Evolutionary conservation across 2,329 filamentous ascomycete species (phyloP).

Genomic region (Fusarium proliferatum): DNA sequence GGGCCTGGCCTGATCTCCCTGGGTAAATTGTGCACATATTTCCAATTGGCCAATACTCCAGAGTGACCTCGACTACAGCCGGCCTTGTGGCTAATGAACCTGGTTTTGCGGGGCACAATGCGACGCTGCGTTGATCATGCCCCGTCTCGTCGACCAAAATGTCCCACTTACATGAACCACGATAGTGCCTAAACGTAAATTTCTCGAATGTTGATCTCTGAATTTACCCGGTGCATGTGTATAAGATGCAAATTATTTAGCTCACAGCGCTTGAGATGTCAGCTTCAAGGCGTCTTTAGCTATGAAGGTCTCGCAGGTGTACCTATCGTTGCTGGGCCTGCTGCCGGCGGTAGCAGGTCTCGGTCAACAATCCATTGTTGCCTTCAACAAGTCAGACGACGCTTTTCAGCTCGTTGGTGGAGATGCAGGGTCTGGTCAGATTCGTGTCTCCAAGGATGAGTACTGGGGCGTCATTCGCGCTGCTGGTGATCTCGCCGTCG

Average conservation of each 20-base stretch:
- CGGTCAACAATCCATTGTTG: slow-evolving; percentile 25
- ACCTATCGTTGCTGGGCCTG: slow-evolving; percentile 14
- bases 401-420: slow-evolving; percentile 20
- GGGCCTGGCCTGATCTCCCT: slow-evolving; percentile 10
- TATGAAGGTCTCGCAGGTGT: slow-evolving; percentile 13
- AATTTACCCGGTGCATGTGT: slow-evolving; percentile 15
- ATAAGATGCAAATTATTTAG: not conserved
- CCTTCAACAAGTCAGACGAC: slow-evolving; percentile 22
- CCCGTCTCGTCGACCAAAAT: not conserved
- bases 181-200: slow-evolving; percentile 17
- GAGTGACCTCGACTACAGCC: slow-evolving; percentile 4
- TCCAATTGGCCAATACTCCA: slow-evolving; percentile 1
- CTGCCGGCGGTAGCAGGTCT: slow-evolving; percentile 9
- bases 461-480: slow-evolving; percentile 76
- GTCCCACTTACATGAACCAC: slow-evolving; percentile 16
- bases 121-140: slow-evolving; percentile 22
- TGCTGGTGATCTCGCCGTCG: slow-evolving; percentile 72
- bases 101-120: slow-evolving; percentile 15
- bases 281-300: not conserved
- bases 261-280: not conserved
- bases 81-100: slow-evolving; percentile 30
- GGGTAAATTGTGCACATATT: not conserved
- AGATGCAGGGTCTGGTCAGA: slow-evolving; percentile 52
- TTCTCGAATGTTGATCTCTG: not conserved
- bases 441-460: slow-evolving; percentile 68